Conservation (phyloP, 2,329 filamentous ascomycete genomes). For the Juglanconis juglandina region DNA sequence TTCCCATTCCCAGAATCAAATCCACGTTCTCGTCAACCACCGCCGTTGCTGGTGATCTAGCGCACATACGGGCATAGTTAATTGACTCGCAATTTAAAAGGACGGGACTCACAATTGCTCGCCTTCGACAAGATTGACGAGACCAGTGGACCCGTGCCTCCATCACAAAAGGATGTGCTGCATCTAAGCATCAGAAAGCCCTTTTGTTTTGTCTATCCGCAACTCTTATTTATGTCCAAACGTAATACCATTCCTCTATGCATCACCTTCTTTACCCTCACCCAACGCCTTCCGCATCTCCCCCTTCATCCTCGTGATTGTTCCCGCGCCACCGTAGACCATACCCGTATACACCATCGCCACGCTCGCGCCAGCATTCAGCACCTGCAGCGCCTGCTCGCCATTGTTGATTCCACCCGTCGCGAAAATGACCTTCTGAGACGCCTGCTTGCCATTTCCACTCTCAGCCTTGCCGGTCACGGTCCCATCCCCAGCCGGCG, state of each 20-base stretch:
- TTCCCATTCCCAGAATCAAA: no score
- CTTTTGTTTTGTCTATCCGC: slow-evolving; percentile 13
- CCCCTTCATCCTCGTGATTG: slow-evolving; percentile 61
- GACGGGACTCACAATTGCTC: no score
- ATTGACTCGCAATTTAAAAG: no score
- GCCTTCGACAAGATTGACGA: neutral
- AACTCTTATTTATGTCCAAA: neutral
- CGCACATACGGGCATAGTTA: no score
- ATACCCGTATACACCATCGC: slow-evolving; percentile 86
- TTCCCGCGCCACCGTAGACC: slow-evolving; percentile 63
- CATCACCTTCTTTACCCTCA: slow-evolving; percentile 7
- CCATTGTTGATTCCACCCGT: slow-evolving; percentile 91
- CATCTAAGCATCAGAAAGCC: neutral
- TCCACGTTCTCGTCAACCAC: no score
- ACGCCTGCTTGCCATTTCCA: slow-evolving; percentile 21
- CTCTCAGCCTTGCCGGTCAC: slow-evolving; percentile 28
- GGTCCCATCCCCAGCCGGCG: slow-evolving; percentile 32
- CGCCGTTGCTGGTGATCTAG: no score
- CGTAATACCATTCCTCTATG: slow-evolving; percentile 1
- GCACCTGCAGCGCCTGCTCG: slow-evolving; percentile 72
- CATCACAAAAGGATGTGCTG: neutral
- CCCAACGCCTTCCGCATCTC: slow-evolving; percentile 51
- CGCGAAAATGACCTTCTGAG: slow-evolving; percentile 82
- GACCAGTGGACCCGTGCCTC: neutral
- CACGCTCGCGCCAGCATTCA: slow-evolving; percentile 85